Percentiles rank a stretch among this genome's conserved stretches.
Conservation (phyloP, 371 early-diverging fungal genomes). For the Zopfochytrium polystomum region DNA sequence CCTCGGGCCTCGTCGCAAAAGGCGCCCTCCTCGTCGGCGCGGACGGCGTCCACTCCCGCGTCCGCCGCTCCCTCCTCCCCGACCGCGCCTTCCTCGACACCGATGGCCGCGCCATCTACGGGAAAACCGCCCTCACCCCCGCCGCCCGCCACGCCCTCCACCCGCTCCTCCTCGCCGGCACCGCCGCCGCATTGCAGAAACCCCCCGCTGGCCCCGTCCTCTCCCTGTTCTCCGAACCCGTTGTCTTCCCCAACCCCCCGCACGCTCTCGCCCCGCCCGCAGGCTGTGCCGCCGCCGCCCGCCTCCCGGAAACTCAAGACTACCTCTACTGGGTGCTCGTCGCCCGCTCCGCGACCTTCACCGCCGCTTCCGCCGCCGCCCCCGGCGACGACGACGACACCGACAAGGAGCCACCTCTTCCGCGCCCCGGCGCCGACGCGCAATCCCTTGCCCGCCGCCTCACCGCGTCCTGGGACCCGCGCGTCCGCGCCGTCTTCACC, state of each 20-base stretch:
- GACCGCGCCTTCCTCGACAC: background rate
- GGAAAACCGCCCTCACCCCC: background rate
- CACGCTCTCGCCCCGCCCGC: background rate
- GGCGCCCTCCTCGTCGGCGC: slow-evolving; percentile 13
- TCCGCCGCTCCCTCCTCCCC: slow-evolving; percentile 6
- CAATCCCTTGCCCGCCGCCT: background rate
- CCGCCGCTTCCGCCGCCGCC: background rate
- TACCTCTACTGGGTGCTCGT: background rate
- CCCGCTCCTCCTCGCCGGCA: background rate
- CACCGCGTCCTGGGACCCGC: background rate
- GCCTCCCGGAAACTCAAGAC: background rate
- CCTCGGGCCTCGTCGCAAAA: background rate
- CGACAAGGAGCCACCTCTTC: too few species aligned
- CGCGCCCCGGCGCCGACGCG: background rate
- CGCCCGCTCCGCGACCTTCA: background rate
- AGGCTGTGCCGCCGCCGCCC: background rate
- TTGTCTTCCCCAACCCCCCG: background rate
- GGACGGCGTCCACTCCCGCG: slow-evolving; percentile 15
- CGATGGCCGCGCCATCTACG: background rate
- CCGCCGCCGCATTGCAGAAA: background rate
- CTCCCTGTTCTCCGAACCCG: background rate
- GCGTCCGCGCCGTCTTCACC: background rate
- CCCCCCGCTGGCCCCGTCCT: background rate
- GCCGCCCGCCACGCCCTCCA: background rate
- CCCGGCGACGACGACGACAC: too few species aligned